phyloP scores from a whole-genome alignment of 2,329 filamentous ascomycete genomes.

The Hymenoscyphus repandus region DNA sequence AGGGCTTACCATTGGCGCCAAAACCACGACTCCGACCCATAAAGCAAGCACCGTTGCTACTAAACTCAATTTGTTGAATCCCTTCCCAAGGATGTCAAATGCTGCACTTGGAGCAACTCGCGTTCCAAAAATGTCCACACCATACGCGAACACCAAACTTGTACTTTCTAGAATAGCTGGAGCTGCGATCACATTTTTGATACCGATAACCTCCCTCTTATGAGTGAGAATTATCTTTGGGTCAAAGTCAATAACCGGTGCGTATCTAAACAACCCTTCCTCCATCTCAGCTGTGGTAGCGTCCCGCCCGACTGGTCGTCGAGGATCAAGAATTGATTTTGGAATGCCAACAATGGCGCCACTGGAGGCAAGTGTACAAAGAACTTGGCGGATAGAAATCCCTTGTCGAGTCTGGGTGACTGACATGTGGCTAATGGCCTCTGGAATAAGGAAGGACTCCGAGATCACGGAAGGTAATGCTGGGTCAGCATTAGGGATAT shows the following conservation, averaged over 20 bases:
- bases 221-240: conserved; percentile 77
- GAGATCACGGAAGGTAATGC: conserved; percentile 70
- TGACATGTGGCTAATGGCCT: conserved; percentile 71
- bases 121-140: conserved; percentile 83
- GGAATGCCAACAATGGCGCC: conserved; percentile 77
- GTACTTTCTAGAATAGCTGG: conserved; percentile 88
- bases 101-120: conserved; percentile 79
- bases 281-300: conserved; percentile 73
- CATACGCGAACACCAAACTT: conserved; percentile 81
- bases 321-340: conserved; percentile 73
- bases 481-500: conserved; percentile 44
- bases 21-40: conserved; percentile 65
- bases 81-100: conserved; percentile 89
- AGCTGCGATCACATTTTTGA: conserved; percentile 66
- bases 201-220: conserved; percentile 71
- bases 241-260: conserved; percentile 75
- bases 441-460: conserved; percentile 75
- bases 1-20: conserved; percentile 77
- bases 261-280: conserved; percentile 76
- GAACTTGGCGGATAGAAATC: conserved; percentile 76
- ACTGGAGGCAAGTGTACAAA: conserved; percentile 70
- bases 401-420: conserved; percentile 90
- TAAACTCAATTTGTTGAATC: conserved; percentile 87
- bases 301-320: conserved; percentile 80
- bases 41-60: conserved; percentile 78